These are phyloP conservation scores for Fraxinus xanthoxyloides DNA, from an alignment of 305 asterid genomes.

Conservation along the genomic window DNA sequence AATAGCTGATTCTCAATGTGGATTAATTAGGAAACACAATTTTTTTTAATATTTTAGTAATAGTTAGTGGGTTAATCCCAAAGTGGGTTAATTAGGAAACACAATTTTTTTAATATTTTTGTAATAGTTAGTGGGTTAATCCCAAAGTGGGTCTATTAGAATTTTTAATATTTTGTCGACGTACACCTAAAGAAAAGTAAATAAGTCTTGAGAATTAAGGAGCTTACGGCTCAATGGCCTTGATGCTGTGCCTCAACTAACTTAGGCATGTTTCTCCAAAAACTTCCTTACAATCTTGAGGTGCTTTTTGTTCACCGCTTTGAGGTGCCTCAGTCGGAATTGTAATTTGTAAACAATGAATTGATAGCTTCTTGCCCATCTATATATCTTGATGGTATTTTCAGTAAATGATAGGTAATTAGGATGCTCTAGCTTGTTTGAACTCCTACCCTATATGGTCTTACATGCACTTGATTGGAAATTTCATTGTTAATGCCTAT, in stretches of 20 bases:
- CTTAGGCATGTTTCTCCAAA: neutral
- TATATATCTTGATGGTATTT: slow-evolving; percentile 10
- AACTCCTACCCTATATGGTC: neutral
- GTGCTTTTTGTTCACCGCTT: neutral
- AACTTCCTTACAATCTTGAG: neutral
- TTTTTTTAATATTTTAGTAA: no score
- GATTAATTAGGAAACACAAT: neutral
- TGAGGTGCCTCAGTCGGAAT: neutral
- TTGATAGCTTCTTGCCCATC: neutral
- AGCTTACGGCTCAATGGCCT: neutral
- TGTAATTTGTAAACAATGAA: neutral
- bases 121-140: neutral
- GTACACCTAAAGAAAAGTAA: neutral
- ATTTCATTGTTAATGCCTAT: slow-evolving; percentile 8
- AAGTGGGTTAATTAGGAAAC: no score
- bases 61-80: neutral
- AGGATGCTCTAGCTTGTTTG: slow-evolving; percentile 3
- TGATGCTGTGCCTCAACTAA: neutral
- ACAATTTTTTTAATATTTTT: neutral
- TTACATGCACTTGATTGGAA: slow-evolving; percentile 13
- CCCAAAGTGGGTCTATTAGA: neutral
- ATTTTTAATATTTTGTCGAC: neutral
- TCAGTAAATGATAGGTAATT: slow-evolving; percentile 8
- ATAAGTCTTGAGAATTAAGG: neutral
- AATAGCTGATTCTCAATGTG: no score